phyloP scores from a whole-genome alignment of 768 basidiomycete species.

The Myochromella boudieri region DNA sequence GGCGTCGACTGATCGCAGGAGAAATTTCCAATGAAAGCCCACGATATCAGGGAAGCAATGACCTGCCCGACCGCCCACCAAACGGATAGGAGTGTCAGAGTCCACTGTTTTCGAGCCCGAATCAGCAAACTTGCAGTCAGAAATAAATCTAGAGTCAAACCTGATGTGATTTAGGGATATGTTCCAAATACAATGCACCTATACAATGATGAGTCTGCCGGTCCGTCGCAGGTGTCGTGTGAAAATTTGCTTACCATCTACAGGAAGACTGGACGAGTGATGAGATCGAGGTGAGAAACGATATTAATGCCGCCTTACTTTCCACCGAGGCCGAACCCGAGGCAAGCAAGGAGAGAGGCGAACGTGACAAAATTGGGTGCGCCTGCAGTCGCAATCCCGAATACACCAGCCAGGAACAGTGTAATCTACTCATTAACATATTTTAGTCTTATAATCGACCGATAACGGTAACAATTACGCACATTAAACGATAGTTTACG shows the following conservation, averaged over 20 bases:
- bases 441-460: not conserved
- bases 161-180: slow-evolving; percentile 42
- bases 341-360: slow-evolving; percentile 43
- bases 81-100: slow-evolving; percentile 52
- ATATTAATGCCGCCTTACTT: slow-evolving; percentile 35
- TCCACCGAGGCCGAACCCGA: slow-evolving; percentile 53
- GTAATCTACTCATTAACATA: slow-evolving; percentile 20
- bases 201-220: not conserved
- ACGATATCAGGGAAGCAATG: slow-evolving; percentile 49
- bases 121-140: not conserved
- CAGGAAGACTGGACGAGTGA: slow-evolving; percentile 34
- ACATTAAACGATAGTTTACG: slow-evolving; percentile 45
- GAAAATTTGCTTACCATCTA: slow-evolving; percentile 36
- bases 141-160: slow-evolving; percentile 9
- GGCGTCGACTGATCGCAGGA: slow-evolving; percentile 41
- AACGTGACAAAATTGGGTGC: slow-evolving; percentile 46
- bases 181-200: slow-evolving; percentile 46
- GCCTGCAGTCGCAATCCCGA: slow-evolving; percentile 50
- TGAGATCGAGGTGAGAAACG: slow-evolving; percentile 20
- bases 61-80: slow-evolving; percentile 57
- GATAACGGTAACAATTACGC: slow-evolving; percentile 1
- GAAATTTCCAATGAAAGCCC: slow-evolving; percentile 56
- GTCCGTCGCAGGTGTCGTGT: slow-evolving; percentile 10
- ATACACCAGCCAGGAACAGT: slow-evolving; percentile 39
- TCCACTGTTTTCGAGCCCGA: slow-evolving; percentile 33